Base-by-base conservation (phyloP, 2,329 filamentous ascomycete species). In the Clonostachys byssicola region DNA sequence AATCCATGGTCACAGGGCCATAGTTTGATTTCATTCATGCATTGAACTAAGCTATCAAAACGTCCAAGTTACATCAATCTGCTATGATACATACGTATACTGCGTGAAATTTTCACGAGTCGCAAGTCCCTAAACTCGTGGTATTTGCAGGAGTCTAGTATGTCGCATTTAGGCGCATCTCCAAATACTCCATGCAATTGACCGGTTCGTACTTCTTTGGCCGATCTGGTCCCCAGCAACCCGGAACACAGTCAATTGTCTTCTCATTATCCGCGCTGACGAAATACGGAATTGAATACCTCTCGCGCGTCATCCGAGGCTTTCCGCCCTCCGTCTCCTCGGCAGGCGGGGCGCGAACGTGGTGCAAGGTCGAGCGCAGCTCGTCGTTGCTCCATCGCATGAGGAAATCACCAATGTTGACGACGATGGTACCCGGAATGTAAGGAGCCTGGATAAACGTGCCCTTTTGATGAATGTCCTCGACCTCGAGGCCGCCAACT, bases 381-480 rank as follows among this genome's bases (percentile, higher is more conserved):
- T 48, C 55, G 13, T 62, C 59, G 33, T 70, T 69, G 2, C 67
- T 68, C 54, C 62, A 55, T 0, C 68, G 60, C 53, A 71, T 60
- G 3, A 73, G 49, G 1, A 58, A 68, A 44, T 73, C 68, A 6
- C 65, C 60, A 13, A 69, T 63, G 52, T 70, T 71, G 44, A 73
- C 57, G 23, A 70, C 58, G 7, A 73, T 60, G n/a, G 55, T 53
- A 1, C 63, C 52, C 8, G 55, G 51, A 16, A 51, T 47, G 36
- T 39, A 39, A 30, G 23, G 23, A 1, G 23, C 23, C 10, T 10
- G 23, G 23, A 30, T 30, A 45, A 59, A 63, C 3, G 49, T 54
- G 3, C 60, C 60, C 2, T 51, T 48, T 3, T 55, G 44, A 1
- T 46, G 50, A 13, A 59, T 60, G 33, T 63, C 60, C 6, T 63